phyloP scores from a whole-genome alignment of 345 rosid species.

The Pugionium dolabratum region DNA sequence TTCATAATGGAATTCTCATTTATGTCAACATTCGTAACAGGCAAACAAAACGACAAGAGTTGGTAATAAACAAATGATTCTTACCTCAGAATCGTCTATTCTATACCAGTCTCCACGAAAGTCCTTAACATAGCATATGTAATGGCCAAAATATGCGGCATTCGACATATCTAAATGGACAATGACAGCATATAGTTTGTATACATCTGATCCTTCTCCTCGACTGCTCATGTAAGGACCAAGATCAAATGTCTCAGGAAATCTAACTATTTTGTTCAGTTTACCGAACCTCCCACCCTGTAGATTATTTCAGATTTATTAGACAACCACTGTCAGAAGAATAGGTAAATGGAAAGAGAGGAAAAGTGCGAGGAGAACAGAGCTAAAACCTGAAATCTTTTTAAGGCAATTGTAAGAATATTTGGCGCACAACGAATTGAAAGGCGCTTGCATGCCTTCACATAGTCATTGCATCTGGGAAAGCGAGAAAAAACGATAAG shows the following conservation, averaged over 20 bases:
- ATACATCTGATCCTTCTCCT: constrained; percentile 68
- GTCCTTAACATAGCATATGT: constrained; percentile 87
- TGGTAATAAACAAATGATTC: background rate
- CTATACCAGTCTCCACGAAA: constrained; percentile 79
- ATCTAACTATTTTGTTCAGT: constrained; percentile 88
- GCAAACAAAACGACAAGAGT: constrained; percentile 2
- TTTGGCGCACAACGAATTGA: constrained; percentile 76
- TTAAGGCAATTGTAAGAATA: constrained; percentile 88
- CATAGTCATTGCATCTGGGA: constrained; percentile 83
- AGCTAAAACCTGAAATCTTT: constrained; percentile 81
- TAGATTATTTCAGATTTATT: constrained; percentile 34
- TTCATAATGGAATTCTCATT: background rate
- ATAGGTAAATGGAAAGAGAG: constrained; percentile 3
- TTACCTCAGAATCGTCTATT: constrained; percentile 88
- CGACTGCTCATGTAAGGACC: constrained; percentile 79
- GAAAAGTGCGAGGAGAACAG: background rate
- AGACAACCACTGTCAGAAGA: constrained; percentile 3
- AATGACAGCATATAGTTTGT: constrained; percentile 89
- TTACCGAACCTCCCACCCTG: constrained; percentile 98
- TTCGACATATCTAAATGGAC: constrained; percentile 95
- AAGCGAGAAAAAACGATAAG: background rate
- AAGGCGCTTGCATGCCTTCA: constrained; percentile 95
- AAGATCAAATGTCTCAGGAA: constrained; percentile 83
- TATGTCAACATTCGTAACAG: background rate
- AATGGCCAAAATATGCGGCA: constrained; percentile 96